phyloP scores from a whole-genome alignment of 768 basidiomycete species.

The Agrocybe praecox region DNA sequence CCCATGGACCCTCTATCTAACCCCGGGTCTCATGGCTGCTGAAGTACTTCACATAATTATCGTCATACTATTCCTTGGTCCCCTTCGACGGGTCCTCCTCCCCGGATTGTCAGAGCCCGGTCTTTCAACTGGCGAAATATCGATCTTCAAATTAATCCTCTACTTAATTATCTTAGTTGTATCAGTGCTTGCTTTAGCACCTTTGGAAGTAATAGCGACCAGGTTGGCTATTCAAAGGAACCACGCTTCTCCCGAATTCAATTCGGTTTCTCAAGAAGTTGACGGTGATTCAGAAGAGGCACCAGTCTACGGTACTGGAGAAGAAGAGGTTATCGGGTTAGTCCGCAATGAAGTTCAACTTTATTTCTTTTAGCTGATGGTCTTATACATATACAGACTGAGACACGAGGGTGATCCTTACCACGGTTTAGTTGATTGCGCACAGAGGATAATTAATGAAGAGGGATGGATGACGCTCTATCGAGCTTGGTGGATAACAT shows the following conservation, averaged over 20 bases:
- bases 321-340: conserved; percentile 87
- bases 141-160: conserved; percentile 50
- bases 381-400: conserved; percentile 42
- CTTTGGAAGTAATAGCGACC: conserved; percentile 79
- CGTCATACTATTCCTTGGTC: conserved; percentile 49
- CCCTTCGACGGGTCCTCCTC: conserved; percentile 47
- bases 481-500: conserved; percentile 86
- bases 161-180: conserved; percentile 59
- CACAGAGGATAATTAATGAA: conserved; percentile 74
- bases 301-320: conserved; percentile 62
- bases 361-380: conserved; percentile 7
- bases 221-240: conserved; percentile 85
- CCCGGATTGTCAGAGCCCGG: conserved; percentile 38
- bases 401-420: conserved; percentile 83
- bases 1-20: conserved; percentile 82
- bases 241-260: conserved; percentile 74
- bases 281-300: conserved; percentile 64
- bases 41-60: conserved; percentile 48
- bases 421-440: conserved; percentile 71
- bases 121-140: conserved; percentile 39
- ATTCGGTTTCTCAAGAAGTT: conserved; percentile 74
- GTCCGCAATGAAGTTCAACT: conserved; percentile 21
- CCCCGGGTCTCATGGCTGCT: conserved; percentile 72
- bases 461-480: conserved; percentile 77
- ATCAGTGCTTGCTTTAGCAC: conserved; percentile 64